These are phyloP conservation scores for Colletotrichum scovillei DNA, from an alignment of 2,329 filamentous ascomycete genomes.

Conservation along the genomic window DNA sequence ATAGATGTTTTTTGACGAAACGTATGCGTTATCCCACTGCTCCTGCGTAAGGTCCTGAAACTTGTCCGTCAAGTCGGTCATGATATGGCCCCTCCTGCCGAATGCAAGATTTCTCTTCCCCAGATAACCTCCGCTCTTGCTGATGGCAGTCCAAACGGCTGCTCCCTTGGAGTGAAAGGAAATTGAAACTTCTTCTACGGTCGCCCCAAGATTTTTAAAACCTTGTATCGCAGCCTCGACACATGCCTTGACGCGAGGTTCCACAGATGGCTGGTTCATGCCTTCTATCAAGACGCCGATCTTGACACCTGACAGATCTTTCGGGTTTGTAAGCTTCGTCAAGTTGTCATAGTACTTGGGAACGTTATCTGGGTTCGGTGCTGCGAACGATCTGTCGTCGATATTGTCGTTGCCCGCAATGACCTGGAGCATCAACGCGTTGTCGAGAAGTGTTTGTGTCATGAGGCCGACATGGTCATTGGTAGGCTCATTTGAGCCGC, in stretches of 20 bases:
- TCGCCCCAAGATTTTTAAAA: slow-evolving; percentile 54
- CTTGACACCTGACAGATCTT: slow-evolving; percentile 51
- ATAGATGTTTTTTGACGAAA: slow-evolving; percentile 52
- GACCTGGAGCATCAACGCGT: slow-evolving; percentile 49
- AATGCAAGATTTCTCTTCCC: slow-evolving; percentile 21
- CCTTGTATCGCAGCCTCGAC: slow-evolving; percentile 46
- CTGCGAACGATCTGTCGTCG: slow-evolving; percentile 45
- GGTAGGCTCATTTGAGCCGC: slow-evolving; percentile 50
- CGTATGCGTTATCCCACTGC: slow-evolving; percentile 23
- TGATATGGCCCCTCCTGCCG: slow-evolving; percentile 14
- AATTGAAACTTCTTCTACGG: slow-evolving; percentile 56
- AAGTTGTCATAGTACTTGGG: slow-evolving; percentile 49
- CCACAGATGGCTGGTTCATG: slow-evolving; percentile 5
- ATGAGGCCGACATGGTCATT: slow-evolving; percentile 59
- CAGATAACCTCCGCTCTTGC: slow-evolving; percentile 17
- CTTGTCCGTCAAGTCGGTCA: slow-evolving; percentile 48
- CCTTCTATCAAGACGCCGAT: slow-evolving; percentile 45
- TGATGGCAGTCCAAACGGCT: slow-evolving; percentile 58
- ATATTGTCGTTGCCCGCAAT: slow-evolving; percentile 58
- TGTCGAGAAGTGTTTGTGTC: slow-evolving; percentile 51
- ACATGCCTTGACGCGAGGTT: slow-evolving; percentile 45
- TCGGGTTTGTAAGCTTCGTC: slow-evolving; percentile 48
- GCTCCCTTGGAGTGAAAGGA: slow-evolving; percentile 60
- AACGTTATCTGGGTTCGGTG: slow-evolving; percentile 52
- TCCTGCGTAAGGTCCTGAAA: slow-evolving; percentile 35